phyloP scores from a whole-genome alignment of 2,329 filamentous ascomycete genomes.

The Apiospora pterosperma region DNA sequence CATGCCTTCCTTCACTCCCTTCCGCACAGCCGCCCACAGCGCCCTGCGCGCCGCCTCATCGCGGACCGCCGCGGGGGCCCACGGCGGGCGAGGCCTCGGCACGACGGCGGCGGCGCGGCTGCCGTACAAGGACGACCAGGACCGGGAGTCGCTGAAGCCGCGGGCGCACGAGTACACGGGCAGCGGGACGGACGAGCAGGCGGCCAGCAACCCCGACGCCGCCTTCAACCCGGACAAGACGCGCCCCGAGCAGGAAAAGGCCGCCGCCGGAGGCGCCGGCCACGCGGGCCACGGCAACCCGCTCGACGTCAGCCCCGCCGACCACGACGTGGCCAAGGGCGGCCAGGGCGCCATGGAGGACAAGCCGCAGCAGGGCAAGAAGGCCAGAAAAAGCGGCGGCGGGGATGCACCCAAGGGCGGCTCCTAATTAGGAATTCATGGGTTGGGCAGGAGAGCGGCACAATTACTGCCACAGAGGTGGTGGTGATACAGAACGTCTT shows the following conservation, averaged over 20 bases:
- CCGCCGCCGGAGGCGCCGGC: conserved; percentile 30
- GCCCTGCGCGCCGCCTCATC: conserved; percentile 8
- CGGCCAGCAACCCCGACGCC: conserved; percentile 51
- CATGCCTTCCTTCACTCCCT: conserved; percentile 16
- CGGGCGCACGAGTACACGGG: conserved; percentile 64
- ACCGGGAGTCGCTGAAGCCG: conserved; percentile 63
- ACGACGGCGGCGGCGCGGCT: conserved; percentile 1
- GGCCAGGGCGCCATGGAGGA: conserved; percentile 17
- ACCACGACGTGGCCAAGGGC: conserved; percentile 36
- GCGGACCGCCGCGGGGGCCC: background rate
- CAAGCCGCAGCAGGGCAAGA: conserved; percentile 28
- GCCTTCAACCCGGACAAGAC: conserved; percentile 70
- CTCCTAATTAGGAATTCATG: background rate
- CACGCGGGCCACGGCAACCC: conserved; percentile 23
- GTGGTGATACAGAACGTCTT: background rate
- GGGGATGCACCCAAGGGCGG: conserved; percentile 23
- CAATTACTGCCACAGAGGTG: background rate
- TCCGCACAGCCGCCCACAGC: conserved; percentile 16
- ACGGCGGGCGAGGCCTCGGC: too few relatives aligned
- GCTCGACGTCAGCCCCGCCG: conserved; percentile 42
- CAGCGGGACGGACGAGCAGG: conserved; percentile 61
- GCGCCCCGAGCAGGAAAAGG: conserved; percentile 58
- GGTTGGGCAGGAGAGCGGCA: too few relatives aligned
- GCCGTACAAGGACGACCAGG: conserved; percentile 50
- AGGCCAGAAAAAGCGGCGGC: conserved; percentile 25